phyloP scores from a whole-genome alignment of 371 early-diverging fungal species.

The Haplosporangium sp. region DNA sequence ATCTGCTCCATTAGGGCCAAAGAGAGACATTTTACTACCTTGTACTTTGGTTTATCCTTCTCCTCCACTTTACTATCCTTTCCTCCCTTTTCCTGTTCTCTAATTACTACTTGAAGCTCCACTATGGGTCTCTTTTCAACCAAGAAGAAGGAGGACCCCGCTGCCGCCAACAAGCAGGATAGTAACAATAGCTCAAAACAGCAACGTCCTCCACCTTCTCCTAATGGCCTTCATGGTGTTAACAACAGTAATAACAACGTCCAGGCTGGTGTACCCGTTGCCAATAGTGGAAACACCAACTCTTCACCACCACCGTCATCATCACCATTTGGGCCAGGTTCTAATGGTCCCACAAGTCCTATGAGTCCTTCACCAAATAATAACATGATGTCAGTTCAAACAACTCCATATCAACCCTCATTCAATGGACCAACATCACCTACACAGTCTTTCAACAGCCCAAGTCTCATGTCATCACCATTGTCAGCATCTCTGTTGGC shows the following conservation, averaged over 20 bases:
- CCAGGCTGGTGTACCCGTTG: constrained; percentile 16
- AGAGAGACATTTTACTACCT: too few species aligned
- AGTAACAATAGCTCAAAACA: constrained; percentile 8
- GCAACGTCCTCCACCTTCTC: constrained; percentile 48
- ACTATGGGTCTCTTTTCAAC: constrained; percentile 30
- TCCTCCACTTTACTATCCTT: too few species aligned
- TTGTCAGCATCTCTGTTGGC: constrained; percentile 9
- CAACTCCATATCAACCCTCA: not conserved
- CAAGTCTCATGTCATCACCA: constrained; percentile 2
- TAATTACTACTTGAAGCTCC: not conserved
- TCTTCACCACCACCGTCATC: not conserved
- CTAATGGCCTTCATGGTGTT: constrained; percentile 30
- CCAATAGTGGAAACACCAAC: constrained; percentile 4
- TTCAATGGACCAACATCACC: constrained; percentile 31
- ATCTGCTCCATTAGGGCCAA: too few species aligned
- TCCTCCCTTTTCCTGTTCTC: not conserved
- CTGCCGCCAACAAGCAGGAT: constrained; percentile 10
- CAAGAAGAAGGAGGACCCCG: constrained; percentile 37
- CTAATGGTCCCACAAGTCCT: constrained; percentile 27
- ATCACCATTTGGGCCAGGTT: not conserved
- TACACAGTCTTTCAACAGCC: not conserved
- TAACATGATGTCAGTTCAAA: not conserved
- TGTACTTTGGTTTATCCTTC: too few species aligned
- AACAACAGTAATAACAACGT: constrained; percentile 18
- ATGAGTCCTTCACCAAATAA: constrained; percentile 29